These are phyloP conservation scores for Solanum hybrid DNA, from an alignment of 305 asterid genomes.

Conservation along the genomic window DNA sequence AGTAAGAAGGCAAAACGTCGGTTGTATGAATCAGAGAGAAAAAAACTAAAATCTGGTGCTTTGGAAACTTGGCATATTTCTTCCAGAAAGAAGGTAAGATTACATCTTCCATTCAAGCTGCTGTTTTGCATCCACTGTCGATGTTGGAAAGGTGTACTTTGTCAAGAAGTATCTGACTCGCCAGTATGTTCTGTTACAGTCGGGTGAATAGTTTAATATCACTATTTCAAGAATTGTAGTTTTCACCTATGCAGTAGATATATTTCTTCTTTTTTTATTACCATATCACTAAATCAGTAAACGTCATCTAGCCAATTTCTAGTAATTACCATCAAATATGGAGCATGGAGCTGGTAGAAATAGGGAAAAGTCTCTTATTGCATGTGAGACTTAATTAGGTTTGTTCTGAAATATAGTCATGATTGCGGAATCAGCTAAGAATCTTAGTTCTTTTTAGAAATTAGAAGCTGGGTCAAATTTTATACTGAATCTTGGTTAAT, in stretches of 20 bases:
- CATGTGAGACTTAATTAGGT: slow-evolving; percentile 1
- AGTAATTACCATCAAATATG: slow-evolving; percentile 7
- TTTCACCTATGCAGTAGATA: background rate
- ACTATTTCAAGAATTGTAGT: background rate
- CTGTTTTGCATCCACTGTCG: slow-evolving; percentile 1
- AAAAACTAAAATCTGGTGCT: slow-evolving; percentile 48
- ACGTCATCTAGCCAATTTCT: background rate
- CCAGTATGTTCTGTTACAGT: slow-evolving; percentile 2
- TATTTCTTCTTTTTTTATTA: background rate
- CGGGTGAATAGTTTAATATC: background rate
- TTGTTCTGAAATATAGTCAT: background rate
- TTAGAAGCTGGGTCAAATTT: background rate
- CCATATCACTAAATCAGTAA: background rate
- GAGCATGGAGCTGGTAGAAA: background rate
- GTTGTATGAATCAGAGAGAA: slow-evolving; percentile 51
- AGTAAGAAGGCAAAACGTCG: slow-evolving; percentile 65
- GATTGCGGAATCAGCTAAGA: background rate
- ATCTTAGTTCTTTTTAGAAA: background rate
- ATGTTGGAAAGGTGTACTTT: background rate
- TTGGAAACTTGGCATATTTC: slow-evolving; percentile 41
- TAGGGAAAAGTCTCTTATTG: background rate
- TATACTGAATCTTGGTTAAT: background rate
- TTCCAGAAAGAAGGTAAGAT: slow-evolving; percentile 63
- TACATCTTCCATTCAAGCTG: slow-evolving; percentile 12
- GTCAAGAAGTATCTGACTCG: background rate